Conservation (phyloP, 2,329 filamentous ascomycete species). For the Colletotrichum scovillei region DNA sequence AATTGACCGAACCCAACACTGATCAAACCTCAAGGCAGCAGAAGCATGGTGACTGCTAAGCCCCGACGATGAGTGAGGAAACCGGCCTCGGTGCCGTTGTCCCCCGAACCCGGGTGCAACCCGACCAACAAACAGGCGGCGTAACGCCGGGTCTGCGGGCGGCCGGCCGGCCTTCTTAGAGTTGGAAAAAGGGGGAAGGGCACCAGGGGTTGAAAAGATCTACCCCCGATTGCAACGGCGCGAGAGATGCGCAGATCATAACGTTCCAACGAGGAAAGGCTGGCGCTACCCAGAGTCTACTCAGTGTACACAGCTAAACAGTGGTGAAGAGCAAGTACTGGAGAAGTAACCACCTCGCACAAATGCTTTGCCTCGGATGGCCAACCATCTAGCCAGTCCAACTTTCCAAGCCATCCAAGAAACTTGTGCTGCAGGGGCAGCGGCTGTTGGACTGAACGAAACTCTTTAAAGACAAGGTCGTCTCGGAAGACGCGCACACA, state of each 20-base stretch:
- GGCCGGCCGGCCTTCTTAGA: not conserved
- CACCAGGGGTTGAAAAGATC: conserved; percentile 15
- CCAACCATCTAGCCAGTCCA: conserved; percentile 21
- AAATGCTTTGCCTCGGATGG: conserved; percentile 9
- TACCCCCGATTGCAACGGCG: conserved; percentile 28
- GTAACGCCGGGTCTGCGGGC: conserved; percentile 21
- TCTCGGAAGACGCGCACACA: conserved; percentile 26
- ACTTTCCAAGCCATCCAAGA: not conserved
- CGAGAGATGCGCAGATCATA: conserved; percentile 6
- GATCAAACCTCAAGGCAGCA: too few species aligned
- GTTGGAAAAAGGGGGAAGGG: not conserved
- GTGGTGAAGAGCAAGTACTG: conserved; percentile 1
- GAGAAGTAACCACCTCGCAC: not conserved
- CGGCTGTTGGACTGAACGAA: conserved; percentile 23
- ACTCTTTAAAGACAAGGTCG: conserved; percentile 20
- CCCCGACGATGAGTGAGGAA: not conserved
- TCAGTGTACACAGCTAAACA: not conserved
- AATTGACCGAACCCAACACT: too few species aligned
- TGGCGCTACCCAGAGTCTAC: conserved; percentile 17
- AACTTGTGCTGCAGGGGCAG: conserved; percentile 27
- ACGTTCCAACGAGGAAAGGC: conserved; percentile 1
- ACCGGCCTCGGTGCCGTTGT: conserved; percentile 12
- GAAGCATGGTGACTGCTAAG: too few species aligned
- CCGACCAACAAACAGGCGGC: conserved; percentile 3
- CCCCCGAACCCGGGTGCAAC: conserved; percentile 2